Base-by-base conservation (phyloP, 2,329 filamentous ascomycete genomes). In the Zymoseptoria brevis region DNA sequence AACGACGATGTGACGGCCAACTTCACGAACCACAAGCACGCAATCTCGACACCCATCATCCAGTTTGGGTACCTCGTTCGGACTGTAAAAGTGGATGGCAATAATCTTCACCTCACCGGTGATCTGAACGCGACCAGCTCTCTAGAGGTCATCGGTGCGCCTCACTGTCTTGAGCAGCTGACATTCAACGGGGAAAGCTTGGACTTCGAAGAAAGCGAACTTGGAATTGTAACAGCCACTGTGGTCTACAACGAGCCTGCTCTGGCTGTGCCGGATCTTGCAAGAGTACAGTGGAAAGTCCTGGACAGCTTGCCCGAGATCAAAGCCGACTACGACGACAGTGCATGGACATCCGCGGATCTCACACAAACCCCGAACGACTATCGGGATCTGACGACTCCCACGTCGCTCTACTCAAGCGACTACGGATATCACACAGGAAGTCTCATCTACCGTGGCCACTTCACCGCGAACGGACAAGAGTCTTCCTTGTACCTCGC, bases 401-500 rank as follows among this genome's bases (percentile, higher is more conserved):
- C 87, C 0, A 84, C 82, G 0, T 76, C 74, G 2, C 80, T 92
- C 0, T 89, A 87, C 67, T 80, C 79, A 0, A 82, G 82, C 16
- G 88, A 92, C 72, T 92, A 92, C 67, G 88, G 88, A 22, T 92
- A 85, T 73, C 79, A 89, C 70, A 80, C 84, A 0, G 88, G 88
- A 2, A 82, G 82, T 1, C 77, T 91, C 0, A 66, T 92, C 53
- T 92, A 83, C 76, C 82, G 88, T 1, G 88, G 87, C 0, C 79
- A 84, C 64, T 92, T 93, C 69, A 80, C 76, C 0, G 83, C 87
- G 4, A 80, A 76, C 1, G 86, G 86, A 16, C 74, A 78, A 1
- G 87, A 90, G 63, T 76, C 76, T 0, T 75, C 74, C 0, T 74
- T 92, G 52, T 80, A 74, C 60, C 54, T 72, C 2, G 75, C 75